Evolutionary conservation across 352 stramenopile species (phyloP).

Genomic region (Pythium insidiosum): DNA sequence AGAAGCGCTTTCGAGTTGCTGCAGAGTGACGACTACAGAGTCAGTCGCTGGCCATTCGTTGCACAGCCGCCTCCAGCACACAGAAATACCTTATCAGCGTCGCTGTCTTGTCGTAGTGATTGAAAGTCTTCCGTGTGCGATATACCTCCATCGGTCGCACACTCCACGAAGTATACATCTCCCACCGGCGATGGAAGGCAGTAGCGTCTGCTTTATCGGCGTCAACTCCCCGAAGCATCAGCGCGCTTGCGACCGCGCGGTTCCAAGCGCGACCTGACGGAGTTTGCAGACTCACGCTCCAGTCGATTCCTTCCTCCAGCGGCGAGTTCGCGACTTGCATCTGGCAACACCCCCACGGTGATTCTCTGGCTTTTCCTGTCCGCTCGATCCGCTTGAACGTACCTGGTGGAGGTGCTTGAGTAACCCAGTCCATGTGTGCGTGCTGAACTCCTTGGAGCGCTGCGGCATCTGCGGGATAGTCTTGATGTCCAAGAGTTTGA

Average conservation of each 20-base stretch:
- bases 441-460: conserved; percentile 59
- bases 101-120: conserved; percentile 61
- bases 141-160: conserved; percentile 24
- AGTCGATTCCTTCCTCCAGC: conserved; percentile 58
- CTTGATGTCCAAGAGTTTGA: conserved; percentile 68
- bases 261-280: conserved; percentile 22
- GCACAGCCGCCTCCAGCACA: not conserved
- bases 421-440: conserved; percentile 67
- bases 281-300: conserved; percentile 30
- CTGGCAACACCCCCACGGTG: conserved; percentile 5
- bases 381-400: not conserved
- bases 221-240: conserved; percentile 47
- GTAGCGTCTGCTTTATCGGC: too few species aligned
- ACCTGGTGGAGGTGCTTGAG: conserved; percentile 69
- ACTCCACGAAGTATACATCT: conserved; percentile 39
- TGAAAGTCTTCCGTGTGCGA: conserved; percentile 26
- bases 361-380: not conserved
- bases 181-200: too few species aligned
- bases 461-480: conserved; percentile 58
- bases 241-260: conserved; percentile 31
- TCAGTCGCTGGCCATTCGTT: not conserved
- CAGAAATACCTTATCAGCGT: too few species aligned
- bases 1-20: conserved; percentile 67
- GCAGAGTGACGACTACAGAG: not conserved
- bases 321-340: conserved; percentile 60